These are phyloP conservation scores for Podospora pseudocomata DNA, from an alignment of 495 filamentous ascomycete species.

Conservation along the genomic window DNA sequence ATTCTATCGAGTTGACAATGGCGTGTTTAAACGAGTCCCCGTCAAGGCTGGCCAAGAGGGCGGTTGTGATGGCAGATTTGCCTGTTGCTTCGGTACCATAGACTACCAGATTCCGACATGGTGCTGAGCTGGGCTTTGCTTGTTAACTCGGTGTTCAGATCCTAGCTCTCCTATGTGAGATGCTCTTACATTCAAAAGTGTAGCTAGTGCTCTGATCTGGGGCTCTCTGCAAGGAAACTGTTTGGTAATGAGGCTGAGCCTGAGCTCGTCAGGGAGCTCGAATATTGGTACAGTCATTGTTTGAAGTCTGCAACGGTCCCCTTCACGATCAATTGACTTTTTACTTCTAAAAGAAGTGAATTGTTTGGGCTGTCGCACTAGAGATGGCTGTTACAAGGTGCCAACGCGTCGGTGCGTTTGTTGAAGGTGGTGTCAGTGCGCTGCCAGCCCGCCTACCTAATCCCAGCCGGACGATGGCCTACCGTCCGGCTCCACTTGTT, in stretches of 20 bases:
- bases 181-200: conserved; percentile 55
- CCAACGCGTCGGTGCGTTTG: background rate
- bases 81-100: conserved; percentile 92
- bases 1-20: conserved; percentile 76
- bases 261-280: conserved; percentile 50
- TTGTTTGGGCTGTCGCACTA: background rate
- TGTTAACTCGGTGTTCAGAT: conserved; percentile 1
- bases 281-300: conserved; percentile 34
- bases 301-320: background rate
- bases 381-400: background rate
- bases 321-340: background rate
- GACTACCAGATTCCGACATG: conserved; percentile 61
- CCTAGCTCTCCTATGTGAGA: background rate
- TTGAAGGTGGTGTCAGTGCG: background rate
- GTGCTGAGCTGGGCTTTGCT: conserved; percentile 41
- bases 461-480: background rate
- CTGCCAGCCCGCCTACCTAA: background rate
- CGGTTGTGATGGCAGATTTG: conserved; percentile 67
- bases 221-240: conserved; percentile 59
- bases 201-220: conserved; percentile 61
- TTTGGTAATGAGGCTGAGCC: conserved; percentile 48
- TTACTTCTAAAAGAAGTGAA: background rate
- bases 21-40: conserved; percentile 52
- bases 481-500: background rate
- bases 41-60: conserved; percentile 48